phyloP scores from a whole-genome alignment of 768 basidiomycete species.

The Tephrocybe sp. region DNA sequence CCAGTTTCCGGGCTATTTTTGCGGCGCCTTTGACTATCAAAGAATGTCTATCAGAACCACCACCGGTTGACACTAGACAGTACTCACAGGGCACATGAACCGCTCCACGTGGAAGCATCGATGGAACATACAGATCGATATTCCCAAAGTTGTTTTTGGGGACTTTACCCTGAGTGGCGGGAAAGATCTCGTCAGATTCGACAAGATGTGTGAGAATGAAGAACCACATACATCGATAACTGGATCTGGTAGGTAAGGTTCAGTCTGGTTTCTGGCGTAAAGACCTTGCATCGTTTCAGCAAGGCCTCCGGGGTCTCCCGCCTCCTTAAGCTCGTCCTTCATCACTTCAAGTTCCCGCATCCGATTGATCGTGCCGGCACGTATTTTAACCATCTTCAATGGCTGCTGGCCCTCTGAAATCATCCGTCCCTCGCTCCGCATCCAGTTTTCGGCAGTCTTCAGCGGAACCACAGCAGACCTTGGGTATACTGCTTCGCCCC shows the following conservation, averaged over 20 bases:
- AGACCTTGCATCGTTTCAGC: slow-evolving; percentile 81
- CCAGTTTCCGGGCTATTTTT: slow-evolving; percentile 85
- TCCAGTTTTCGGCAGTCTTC: slow-evolving; percentile 94
- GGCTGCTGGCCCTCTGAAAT: slow-evolving; percentile 78
- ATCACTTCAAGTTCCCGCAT: slow-evolving; percentile 63
- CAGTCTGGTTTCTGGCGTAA: slow-evolving; percentile 85
- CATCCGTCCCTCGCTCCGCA: slow-evolving; percentile 75
- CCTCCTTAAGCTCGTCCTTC: slow-evolving; percentile 41
- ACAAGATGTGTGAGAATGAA: slow-evolving; percentile 2
- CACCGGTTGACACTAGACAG: background rate
- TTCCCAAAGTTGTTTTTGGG: slow-evolving; percentile 97
- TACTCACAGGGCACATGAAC: slow-evolving; percentile 87
- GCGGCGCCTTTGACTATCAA: slow-evolving; percentile 76
- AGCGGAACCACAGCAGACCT: slow-evolving; percentile 81
- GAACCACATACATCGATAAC: slow-evolving; percentile 71
- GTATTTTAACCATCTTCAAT: slow-evolving; percentile 86
- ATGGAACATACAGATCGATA: slow-evolving; percentile 91
- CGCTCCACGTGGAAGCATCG: slow-evolving; percentile 90
- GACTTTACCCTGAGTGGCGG: slow-evolving; percentile 68
- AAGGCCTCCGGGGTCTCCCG: slow-evolving; percentile 29
- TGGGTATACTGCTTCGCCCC: slow-evolving; percentile 90
- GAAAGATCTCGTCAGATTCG: slow-evolving; percentile 4
- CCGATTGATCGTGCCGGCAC: slow-evolving; percentile 77
- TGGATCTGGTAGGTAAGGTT: slow-evolving; percentile 74
- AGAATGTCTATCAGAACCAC: slow-evolving; percentile 3